phyloP scores from a whole-genome alignment of 495 filamentous ascomycete genomes.

The Jackrogersella multiformis region DNA sequence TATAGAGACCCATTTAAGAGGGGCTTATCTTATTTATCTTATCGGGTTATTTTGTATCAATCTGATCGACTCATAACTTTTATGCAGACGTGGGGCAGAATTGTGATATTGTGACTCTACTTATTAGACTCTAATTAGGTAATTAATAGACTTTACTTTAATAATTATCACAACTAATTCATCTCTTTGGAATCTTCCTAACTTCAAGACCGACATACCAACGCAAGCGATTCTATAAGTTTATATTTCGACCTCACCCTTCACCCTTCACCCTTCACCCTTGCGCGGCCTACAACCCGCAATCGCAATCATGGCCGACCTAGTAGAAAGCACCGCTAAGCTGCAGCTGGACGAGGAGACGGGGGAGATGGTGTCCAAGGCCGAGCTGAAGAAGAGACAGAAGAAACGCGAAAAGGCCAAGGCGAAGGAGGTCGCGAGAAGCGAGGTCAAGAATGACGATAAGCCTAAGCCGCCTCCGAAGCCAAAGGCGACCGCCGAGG shows the following conservation, averaged over 20 bases:
- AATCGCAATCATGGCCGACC: constrained; percentile 62
- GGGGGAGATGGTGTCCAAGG: constrained; percentile 72
- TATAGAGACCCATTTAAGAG: constrained; percentile 34
- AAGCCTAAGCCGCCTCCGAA: constrained; percentile 55
- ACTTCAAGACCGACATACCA: neutral
- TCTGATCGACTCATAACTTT: constrained; percentile 13
- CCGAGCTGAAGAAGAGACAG: constrained; percentile 70
- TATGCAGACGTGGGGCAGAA: constrained; percentile 35
- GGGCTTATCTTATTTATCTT: constrained; percentile 40
- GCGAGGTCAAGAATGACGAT: constrained; percentile 42
- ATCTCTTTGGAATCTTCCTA: neutral
- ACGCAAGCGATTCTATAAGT: neutral
- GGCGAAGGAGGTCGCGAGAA: constrained; percentile 48
- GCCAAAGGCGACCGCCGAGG: constrained; percentile 50
- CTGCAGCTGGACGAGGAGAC: constrained; percentile 72
- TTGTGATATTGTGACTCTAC: constrained; percentile 9
- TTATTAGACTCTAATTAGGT: neutral
- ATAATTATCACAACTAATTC: neutral
- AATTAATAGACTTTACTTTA: neutral
- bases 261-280: no score
- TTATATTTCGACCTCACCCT: no score
- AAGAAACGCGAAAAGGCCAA: constrained; percentile 65
- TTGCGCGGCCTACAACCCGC: neutral
- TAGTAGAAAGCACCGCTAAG: constrained; percentile 64
- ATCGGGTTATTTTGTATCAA: constrained; percentile 22